Conservation (phyloP, 2,329 filamentous ascomycete species). For the Colletotrichum salicis region DNA sequence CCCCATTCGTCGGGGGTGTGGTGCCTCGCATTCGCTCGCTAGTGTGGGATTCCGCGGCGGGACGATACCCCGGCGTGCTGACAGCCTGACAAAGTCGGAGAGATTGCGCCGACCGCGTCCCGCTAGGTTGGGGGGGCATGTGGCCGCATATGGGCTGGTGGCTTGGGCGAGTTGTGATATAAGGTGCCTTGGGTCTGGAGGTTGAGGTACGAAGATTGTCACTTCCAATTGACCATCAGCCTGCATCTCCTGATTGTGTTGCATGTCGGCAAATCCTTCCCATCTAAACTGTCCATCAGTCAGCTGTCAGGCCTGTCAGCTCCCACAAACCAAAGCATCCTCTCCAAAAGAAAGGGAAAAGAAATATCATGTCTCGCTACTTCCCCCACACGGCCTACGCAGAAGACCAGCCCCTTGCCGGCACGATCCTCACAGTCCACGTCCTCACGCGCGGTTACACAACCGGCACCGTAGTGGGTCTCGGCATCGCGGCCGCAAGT, state of each 20-base stretch:
- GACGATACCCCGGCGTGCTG: constrained; percentile 4
- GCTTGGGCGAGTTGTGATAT: background rate
- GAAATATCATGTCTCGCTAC: constrained; percentile 61
- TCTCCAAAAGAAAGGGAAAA: too few species aligned
- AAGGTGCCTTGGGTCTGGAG: background rate
- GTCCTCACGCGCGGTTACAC: constrained; percentile 67
- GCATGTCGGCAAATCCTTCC: too few species aligned
- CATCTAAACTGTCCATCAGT: too few species aligned
- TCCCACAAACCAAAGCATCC: background rate
- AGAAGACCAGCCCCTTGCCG: constrained; percentile 69
- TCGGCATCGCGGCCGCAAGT: constrained; percentile 49
- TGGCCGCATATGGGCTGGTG: background rate
- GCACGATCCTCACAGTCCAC: constrained; percentile 68
- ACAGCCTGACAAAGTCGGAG: constrained; percentile 25
- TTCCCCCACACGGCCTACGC: constrained; percentile 67
- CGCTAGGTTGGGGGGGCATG: background rate
- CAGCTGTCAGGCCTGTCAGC: background rate
- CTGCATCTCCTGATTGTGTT: background rate
- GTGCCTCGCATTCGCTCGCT: constrained; percentile 19
- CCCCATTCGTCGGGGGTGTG: background rate
- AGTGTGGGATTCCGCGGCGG: background rate
- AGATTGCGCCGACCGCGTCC: constrained; percentile 6
- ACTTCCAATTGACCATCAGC: background rate
- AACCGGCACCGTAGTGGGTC: constrained; percentile 61
- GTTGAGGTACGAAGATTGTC: too few species aligned